These are phyloP conservation scores for Fusarium sp. DNA, from an alignment of 2,329 filamentous ascomycete genomes.

Conservation along the genomic window DNA sequence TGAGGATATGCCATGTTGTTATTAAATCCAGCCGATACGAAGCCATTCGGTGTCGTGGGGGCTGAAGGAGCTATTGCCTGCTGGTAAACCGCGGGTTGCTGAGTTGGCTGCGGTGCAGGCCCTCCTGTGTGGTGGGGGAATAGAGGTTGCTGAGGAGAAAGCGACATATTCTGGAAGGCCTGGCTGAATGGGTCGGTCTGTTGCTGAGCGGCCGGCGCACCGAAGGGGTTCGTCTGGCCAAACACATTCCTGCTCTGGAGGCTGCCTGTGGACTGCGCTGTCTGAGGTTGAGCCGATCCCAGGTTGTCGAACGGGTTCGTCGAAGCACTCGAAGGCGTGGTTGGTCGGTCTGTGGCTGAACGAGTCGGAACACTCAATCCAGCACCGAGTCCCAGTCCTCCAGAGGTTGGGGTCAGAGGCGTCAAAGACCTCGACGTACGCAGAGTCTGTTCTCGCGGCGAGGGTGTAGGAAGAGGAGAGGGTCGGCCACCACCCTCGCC, in stretches of 20 bases:
- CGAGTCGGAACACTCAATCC: slow-evolving; percentile 50
- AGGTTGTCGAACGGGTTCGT: slow-evolving; percentile 77
- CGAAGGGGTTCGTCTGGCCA: slow-evolving; percentile 75
- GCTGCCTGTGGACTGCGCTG: slow-evolving; percentile 73
- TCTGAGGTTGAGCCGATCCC: slow-evolving; percentile 67
- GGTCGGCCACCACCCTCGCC: slow-evolving; percentile 74
- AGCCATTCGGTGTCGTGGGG: slow-evolving; percentile 56
- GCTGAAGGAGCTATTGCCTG: slow-evolving; percentile 59
- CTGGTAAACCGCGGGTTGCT: slow-evolving; percentile 57
- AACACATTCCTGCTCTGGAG: slow-evolving; percentile 70
- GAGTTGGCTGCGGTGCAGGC: slow-evolving; percentile 55
- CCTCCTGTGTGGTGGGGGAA: slow-evolving; percentile 84
- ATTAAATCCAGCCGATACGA: slow-evolving; percentile 54
- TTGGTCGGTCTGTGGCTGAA: slow-evolving; percentile 49
- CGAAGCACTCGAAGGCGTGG: slow-evolving; percentile 60
- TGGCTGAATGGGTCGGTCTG: slow-evolving; percentile 64
- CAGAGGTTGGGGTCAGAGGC: slow-evolving; percentile 58
- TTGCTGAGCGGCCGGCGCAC: slow-evolving; percentile 57
- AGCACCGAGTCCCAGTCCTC: slow-evolving; percentile 45
- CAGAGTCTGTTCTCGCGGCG: slow-evolving; percentile 60
- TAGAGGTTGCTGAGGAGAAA: slow-evolving; percentile 71
- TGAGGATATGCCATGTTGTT: slow-evolving; percentile 59
- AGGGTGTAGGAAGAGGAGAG: slow-evolving; percentile 48
- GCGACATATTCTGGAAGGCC: slow-evolving; percentile 80
- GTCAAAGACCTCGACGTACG: slow-evolving; percentile 67